Evolutionary conservation across 495 filamentous ascomycete species (phyloP), one percentile per base, ranked within the genome.

Genomic region (Podospora pseudocomata): DNA sequence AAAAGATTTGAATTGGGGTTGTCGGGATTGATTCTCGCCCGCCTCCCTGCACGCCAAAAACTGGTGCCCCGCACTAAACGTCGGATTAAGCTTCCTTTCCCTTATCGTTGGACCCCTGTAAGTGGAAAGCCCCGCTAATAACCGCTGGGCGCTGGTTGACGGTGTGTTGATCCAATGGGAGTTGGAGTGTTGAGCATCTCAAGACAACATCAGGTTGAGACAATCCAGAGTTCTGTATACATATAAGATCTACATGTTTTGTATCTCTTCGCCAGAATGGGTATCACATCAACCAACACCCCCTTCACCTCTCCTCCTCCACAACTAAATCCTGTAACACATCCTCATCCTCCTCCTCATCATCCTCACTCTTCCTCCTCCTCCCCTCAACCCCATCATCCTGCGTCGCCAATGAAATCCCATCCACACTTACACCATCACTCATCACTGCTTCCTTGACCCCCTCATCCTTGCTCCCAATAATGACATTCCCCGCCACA

Each of bases 401-500:
- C 16, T 39, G 19, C 30, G 57, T 32, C 54, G 27, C 28, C 11
- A 57, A 19, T 9, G 26, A 19, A 11, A 44, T 56, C 54, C n/a
- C 32, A 16, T 39, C 64, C 53, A 9, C n/a, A 32, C 32, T 49
- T 16, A 16, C 39, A 3, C 28, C 61, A 27, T 49, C 68, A 63
- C 28, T 32, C 4, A 16, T 32, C 18, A 6, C 32, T 13, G n/a
- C 5, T 19, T 61, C 63, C 19, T 67, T 67, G 3, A 13, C 58
- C 54, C 78, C 79, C 77, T 89, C 91, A 61, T 94, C 91, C 69
- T 92, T 86, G 73, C 91, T 84, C 9, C 94, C 92, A 74, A 97
- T 92, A 59, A 97, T 87, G 18, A 97, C 92, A 81, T 93, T 97
- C 15, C 94, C 94, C 3, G 86, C 93, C 0, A 96, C 92, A 66